Evolutionary conservation across 2,329 filamentous ascomycete genomes (phyloP).

Genomic region (Onygenales sp.): DNA sequence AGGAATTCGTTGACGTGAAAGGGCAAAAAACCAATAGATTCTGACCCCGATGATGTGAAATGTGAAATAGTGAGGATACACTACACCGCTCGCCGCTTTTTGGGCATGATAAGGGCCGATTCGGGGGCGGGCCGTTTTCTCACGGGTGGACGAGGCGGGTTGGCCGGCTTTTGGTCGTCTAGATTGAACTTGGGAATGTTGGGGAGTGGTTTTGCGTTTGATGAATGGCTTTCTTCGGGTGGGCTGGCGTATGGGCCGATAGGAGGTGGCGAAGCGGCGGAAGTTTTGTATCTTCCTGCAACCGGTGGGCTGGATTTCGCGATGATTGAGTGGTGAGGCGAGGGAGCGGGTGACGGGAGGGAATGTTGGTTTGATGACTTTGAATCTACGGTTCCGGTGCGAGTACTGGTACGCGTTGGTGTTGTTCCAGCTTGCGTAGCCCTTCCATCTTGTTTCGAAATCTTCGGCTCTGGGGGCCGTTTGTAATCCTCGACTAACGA

Average conservation of each 20-base stretch:
- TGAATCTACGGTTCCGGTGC: constrained; percentile 18
- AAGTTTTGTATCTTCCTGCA: background rate
- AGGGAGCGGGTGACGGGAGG: background rate
- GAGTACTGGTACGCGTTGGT: background rate
- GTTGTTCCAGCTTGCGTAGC: background rate
- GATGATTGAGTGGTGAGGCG: background rate
- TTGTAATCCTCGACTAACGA: constrained; percentile 34
- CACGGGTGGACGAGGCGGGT: constrained; percentile 12
- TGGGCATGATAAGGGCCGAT: constrained; percentile 22
- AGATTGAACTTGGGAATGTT: background rate
- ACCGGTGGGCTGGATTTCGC: background rate
- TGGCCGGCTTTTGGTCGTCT: background rate
- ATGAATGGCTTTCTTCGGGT: background rate
- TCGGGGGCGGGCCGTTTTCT: constrained; percentile 23
- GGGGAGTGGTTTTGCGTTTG: background rate
- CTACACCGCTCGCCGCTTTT: constrained; percentile 16
- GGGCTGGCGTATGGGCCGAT: background rate
- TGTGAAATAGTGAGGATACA: background rate
- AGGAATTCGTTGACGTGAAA: background rate
- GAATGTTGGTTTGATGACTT: constrained; percentile 17
- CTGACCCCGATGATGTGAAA: background rate
- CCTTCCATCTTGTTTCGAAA: background rate
- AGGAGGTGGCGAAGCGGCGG: background rate
- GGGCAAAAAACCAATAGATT: background rate
- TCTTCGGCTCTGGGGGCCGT: constrained; percentile 15